Evolutionary conservation across 805 yeast genomes (phyloP).

Genomic region (Candida suzukii): DNA sequence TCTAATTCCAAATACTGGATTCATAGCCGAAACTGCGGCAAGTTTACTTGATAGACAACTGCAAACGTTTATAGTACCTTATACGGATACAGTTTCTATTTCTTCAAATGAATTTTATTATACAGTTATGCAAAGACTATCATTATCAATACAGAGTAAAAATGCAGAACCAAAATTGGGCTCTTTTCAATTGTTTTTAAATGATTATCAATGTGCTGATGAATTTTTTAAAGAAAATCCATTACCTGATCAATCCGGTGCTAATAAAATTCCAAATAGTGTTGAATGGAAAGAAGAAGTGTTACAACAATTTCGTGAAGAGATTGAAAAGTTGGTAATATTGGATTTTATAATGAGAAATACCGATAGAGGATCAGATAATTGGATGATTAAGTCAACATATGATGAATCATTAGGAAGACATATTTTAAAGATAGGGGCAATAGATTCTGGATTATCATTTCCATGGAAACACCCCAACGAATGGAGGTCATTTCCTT

Average conservation of each 20-base stretch:
- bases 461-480: slow-evolving; percentile 83
- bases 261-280: slow-evolving; percentile 7
- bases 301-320: slow-evolving; percentile 46
- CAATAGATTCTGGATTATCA: slow-evolving; percentile 68
- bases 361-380: slow-evolving; percentile 68
- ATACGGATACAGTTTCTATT: slow-evolving; percentile 49
- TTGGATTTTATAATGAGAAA: slow-evolving; percentile 68
- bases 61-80: slow-evolving; percentile 55
- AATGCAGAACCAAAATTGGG: slow-evolving; percentile 46
- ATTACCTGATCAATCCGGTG: slow-evolving; percentile 28
- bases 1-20: slow-evolving; percentile 65
- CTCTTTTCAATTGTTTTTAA: slow-evolving; percentile 56
- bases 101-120: slow-evolving; percentile 46
- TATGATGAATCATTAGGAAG: slow-evolving; percentile 33
- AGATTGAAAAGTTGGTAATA: slow-evolving; percentile 62
- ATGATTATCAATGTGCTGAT: slow-evolving; percentile 55
- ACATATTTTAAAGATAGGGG: slow-evolving; percentile 51
- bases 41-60: slow-evolving; percentile 56
- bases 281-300: slow-evolving; percentile 50
- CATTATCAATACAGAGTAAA: slow-evolving; percentile 11
- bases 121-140: slow-evolving; percentile 37
- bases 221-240: slow-evolving; percentile 51
- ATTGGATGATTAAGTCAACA: slow-evolving; percentile 58
- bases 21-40: slow-evolving; percentile 68
- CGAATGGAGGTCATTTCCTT: slow-evolving; percentile 75